A percentile compares a stretch with the other conserved stretches of the same genome.
These are phyloP conservation scores for Rosellinia necatrix DNA, from an alignment of 2,329 filamentous ascomycete species.

Conservation along the genomic window DNA sequence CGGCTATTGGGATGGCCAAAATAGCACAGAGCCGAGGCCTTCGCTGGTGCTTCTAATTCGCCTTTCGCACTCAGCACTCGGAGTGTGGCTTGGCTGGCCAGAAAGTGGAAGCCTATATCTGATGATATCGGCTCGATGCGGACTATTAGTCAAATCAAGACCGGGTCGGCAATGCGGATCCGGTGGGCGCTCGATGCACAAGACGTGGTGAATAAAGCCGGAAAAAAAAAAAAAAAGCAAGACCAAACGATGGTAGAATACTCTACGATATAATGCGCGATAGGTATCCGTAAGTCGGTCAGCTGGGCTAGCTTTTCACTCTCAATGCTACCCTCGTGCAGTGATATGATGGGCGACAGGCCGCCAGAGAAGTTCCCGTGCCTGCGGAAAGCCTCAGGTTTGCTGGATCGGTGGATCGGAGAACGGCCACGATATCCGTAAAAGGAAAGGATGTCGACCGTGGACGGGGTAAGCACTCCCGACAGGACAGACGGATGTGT, in stretches of 20 bases:
- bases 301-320: conserved; percentile 26
- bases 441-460: conserved; percentile 28
- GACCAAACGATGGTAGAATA: conserved; percentile 22
- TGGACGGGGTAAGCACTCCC: conserved; percentile 7
- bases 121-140: conserved; percentile 18
- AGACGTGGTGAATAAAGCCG: conserved; percentile 34
- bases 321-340: conserved; percentile 21
- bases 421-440: conserved; percentile 22
- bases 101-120: conserved; percentile 23
- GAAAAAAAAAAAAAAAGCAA: conserved; percentile 20
- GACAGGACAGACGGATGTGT: conserved; percentile 33
- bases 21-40: conserved; percentile 14
- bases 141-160: conserved; percentile 17
- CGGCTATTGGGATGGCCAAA: conserved; percentile 15
- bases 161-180: conserved; percentile 24
- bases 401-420: conserved; percentile 31
- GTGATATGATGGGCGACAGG: conserved; percentile 21
- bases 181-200: conserved; percentile 33
- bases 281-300: conserved; percentile 30
- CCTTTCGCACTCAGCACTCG: conserved; percentile 25
- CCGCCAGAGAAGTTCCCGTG: conserved; percentile 34
- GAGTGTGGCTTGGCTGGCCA: conserved; percentile 30
- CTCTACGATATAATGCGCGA: conserved; percentile 14
- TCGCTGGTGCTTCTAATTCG: conserved; percentile 16
- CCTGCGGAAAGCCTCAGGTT: conserved; percentile 38